These are phyloP conservation scores for Draba incana DNA, from an alignment of 345 rosid genomes.

Conservation along the genomic window DNA sequence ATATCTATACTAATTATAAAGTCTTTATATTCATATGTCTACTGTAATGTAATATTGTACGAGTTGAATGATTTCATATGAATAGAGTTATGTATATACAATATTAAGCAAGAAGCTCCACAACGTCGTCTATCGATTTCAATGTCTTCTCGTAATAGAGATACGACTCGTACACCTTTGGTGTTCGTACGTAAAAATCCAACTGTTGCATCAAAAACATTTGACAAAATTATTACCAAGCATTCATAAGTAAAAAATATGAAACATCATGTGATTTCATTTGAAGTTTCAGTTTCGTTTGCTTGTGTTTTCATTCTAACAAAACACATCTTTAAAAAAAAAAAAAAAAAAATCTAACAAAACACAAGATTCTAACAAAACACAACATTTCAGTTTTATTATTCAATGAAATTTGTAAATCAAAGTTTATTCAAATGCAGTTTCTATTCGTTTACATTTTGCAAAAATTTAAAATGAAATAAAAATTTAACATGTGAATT, in stretches of 20 bases:
- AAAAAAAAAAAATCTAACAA: too few relatives aligned
- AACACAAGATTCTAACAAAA: background rate
- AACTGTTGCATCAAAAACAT: conserved; percentile 49
- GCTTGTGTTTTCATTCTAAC: background rate
- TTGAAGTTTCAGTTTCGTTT: background rate
- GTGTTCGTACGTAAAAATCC: conserved; percentile 72
- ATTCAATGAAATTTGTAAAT: background rate
- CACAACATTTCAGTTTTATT: background rate
- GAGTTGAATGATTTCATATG: conserved; percentile 11
- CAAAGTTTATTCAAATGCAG: background rate
- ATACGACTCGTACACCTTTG: conserved; percentile 90
- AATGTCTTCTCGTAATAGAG: conserved; percentile 84
- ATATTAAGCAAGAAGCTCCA: conserved; percentile 52
- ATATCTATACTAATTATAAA: background rate
- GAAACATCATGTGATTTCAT: background rate
- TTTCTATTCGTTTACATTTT: background rate
- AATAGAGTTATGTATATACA: background rate
- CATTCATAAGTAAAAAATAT: background rate
- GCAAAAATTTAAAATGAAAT: background rate
- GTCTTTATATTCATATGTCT: background rate
- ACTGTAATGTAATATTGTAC: conserved; percentile 13
- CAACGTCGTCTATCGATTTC: conserved; percentile 73
- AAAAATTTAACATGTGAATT: background rate
- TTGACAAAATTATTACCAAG: background rate
- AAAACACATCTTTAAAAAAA: background rate